phyloP scores from a whole-genome alignment of 495 filamentous ascomycete species.

The Podospora bellae-mahoneyi region DNA sequence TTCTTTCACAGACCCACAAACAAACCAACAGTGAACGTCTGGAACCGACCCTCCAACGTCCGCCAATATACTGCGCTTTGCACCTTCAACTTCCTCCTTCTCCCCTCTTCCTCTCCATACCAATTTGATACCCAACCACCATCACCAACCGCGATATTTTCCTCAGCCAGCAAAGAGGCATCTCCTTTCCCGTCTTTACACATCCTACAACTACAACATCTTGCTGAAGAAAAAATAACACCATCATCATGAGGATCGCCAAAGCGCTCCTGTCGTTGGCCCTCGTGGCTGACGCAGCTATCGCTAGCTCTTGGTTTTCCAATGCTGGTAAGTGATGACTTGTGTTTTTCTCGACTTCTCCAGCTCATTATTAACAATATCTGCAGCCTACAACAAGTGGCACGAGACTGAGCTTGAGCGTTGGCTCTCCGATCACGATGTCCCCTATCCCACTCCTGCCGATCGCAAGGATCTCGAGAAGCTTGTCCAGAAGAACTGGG shows the following conservation, averaged over 20 bases:
- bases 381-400: conserved; percentile 94
- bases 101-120: not conserved
- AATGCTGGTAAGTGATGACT: conserved; percentile 37
- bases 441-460: conserved; percentile 80
- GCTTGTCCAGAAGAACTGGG: conserved; percentile 86
- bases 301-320: conserved; percentile 74
- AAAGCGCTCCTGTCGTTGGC: conserved; percentile 64
- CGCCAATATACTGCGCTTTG: conserved; percentile 6
- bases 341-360: not conserved
- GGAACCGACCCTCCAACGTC: conserved; percentile 8
- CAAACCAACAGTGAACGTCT: conserved; percentile 4
- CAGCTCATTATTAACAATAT: not conserved
- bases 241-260: conserved; percentile 66
- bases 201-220: conserved; percentile 11
- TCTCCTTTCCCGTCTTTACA: not conserved
- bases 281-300: conserved; percentile 64
- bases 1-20: conserved; percentile 7
- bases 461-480: conserved; percentile 83
- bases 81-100: not conserved
- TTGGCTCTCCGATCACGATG: conserved; percentile 91
- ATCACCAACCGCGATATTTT: not conserved
- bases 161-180: not conserved
- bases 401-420: conserved; percentile 96
- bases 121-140: conserved; percentile 13
- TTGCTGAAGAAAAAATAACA: conserved; percentile 2